Percentiles rank a stretch among this genome's conserved stretches.
Conservation (phyloP, 169 alveolate genomes). For the Babesia ovata region DNA sequence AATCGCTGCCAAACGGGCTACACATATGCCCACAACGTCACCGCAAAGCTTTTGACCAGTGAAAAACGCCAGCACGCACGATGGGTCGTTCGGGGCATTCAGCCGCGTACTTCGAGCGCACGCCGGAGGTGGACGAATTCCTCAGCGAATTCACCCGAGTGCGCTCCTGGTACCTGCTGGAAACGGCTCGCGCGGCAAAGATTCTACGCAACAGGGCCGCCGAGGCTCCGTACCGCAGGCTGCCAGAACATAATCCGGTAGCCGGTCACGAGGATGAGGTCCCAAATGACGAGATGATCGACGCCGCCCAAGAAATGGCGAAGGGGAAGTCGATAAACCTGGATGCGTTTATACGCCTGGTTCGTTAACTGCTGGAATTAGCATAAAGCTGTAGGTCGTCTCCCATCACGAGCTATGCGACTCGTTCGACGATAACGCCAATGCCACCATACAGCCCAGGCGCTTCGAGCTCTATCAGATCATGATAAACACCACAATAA, state of each 20-base stretch:
- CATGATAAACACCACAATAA: slow-evolving; percentile 35
- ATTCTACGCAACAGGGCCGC: background rate
- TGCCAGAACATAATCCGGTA: background rate
- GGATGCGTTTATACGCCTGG: slow-evolving; percentile 64
- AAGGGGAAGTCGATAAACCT: slow-evolving; percentile 44
- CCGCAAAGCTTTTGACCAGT: background rate
- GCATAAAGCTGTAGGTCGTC: slow-evolving; percentile 16
- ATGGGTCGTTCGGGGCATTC: slow-evolving; percentile 42
- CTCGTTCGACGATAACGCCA: background rate
- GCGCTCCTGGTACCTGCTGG: slow-evolving; percentile 14
- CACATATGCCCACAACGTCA: background rate
- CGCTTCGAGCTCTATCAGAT: slow-evolving; percentile 40
- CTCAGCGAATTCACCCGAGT: slow-evolving; percentile 43
- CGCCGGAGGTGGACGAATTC: slow-evolving; percentile 62
- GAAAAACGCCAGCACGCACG: background rate
- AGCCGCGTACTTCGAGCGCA: slow-evolving; percentile 53
- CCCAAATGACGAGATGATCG: slow-evolving; percentile 27
- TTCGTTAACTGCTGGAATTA: background rate
- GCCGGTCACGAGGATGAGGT: slow-evolving; percentile 7
- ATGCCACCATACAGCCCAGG: slow-evolving; percentile 13
- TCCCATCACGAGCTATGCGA: slow-evolving; percentile 24
- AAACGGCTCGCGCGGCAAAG: background rate
- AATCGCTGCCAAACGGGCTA: background rate
- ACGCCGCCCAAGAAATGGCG: slow-evolving; percentile 48
- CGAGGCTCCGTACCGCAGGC: background rate